Evolutionary conservation across 1,284 basidiomycete genomes (phyloP), one percentile per base, ranked within the genome.

Genomic region (Porogramme epimiltina): DNA sequence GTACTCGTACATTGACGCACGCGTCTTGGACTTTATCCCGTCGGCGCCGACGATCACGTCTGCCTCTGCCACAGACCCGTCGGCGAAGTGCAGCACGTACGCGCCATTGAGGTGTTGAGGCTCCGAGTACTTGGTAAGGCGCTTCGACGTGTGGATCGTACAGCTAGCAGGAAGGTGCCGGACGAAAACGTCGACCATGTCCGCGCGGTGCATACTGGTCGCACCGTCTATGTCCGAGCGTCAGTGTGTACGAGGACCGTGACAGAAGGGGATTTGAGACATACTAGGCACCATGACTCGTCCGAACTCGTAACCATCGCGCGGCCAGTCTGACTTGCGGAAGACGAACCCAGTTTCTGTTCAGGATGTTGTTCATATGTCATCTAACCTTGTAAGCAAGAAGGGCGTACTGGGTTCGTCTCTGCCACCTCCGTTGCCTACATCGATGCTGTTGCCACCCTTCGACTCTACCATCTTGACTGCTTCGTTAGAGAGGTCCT

Each of bases 61-160:
- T 10, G 59, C 54, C 22, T 55, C 50, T 13, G 59, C 51, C 6
- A 39, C 47, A 3, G 61, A 55, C 1, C 57, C 59, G 49, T 64
- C 62, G 11, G 54, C 52, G 23, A 63, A 63, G 22, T 50, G 47
- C n/a, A 59, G 34, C 10, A 45, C 51, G 41, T 56, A 53, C 4
- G 25, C 43, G 1, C 28, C 43, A 16, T n/a, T n/a, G 5, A 16
- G 34, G 34, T 13, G 5, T 6, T 6, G n/a, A 10, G 34, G 34
- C 19, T 31, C 10, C 0, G 53, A 25, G 47, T 74, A 71, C 5
- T 42, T 47, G 8, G 48, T 43, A 9, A 73, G 63, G 11, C 67
- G 64, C 42, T 70, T 70, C 3, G 63, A 67, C 16, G 68, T 70
- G 49, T 73, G 66, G 24, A 73, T 64, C 0, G 58, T 51, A 53